Evolutionary conservation across 441 rosid genomes (phyloP).

Genomic region (Bruguiera hainesii): DNA sequence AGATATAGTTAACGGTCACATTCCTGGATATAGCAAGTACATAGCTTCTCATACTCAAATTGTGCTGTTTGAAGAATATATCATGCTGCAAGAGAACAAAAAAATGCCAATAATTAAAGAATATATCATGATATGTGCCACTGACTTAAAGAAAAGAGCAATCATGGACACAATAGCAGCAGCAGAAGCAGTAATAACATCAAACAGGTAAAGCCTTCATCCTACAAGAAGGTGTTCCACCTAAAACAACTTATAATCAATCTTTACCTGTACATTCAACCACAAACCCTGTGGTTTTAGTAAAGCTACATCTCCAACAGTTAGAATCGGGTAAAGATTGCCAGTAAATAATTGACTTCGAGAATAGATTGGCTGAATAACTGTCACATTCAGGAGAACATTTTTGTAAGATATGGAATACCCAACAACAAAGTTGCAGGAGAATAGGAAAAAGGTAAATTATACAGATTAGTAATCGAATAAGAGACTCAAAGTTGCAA

Average conservation of each 20-base stretch:
- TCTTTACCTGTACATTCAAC: conserved; percentile 84
- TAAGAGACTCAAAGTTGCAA: not conserved
- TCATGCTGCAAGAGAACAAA: conserved; percentile 53
- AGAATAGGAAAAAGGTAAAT: conserved; percentile 2
- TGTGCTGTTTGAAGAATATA: conserved; percentile 61
- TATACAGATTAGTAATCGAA: not conserved
- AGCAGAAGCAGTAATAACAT: not conserved
- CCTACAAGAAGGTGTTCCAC: not conserved
- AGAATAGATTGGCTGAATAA: conserved; percentile 52
- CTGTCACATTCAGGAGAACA: conserved; percentile 34
- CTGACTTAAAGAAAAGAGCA: conserved; percentile 6
- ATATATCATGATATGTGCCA: not conserved
- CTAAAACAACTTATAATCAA: not conserved
- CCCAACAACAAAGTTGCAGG: conserved; percentile 6
- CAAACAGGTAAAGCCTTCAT: not conserved
- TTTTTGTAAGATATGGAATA: conserved; percentile 9
- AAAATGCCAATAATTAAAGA: conserved; percentile 5
- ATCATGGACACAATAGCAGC: not conserved
- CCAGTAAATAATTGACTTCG: conserved; percentile 45
- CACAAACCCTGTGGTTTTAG: conserved; percentile 50
- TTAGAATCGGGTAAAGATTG: conserved; percentile 24
- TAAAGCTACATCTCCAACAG: conserved; percentile 38
- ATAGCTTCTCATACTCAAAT: conserved; percentile 63
- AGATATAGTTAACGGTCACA: conserved; percentile 49
- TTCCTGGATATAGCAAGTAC: conserved; percentile 43